Percentiles rank a stretch among this genome's conserved stretches.
Conservation (phyloP, 2,329 filamentous ascomycete genomes). For the Ceratocystis destructans region DNA sequence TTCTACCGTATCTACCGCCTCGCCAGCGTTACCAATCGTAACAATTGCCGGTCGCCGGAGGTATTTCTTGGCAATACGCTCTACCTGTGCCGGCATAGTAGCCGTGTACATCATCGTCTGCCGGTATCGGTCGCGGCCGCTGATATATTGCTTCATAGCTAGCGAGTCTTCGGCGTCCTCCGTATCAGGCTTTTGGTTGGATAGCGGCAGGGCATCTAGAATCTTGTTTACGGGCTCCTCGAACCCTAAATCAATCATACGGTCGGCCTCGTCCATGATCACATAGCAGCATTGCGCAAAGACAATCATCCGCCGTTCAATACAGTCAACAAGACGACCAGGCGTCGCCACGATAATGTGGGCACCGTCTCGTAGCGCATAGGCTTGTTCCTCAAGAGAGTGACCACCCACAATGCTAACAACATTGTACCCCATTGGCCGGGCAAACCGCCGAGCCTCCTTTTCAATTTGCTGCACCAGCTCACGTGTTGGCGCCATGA, state of each 20-base stretch:
- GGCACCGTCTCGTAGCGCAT: conserved; percentile 76
- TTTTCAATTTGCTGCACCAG: conserved; percentile 93
- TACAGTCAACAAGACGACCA: conserved; percentile 90
- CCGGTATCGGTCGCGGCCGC: conserved; percentile 65
- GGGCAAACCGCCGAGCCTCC: conserved; percentile 85
- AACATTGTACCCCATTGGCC: conserved; percentile 79
- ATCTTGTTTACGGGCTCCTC: conserved; percentile 98
- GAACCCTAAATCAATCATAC: conserved; percentile 97
- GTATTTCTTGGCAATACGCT: conserved; percentile 95
- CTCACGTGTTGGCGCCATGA: conserved; percentile 91
- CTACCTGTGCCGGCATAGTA: conserved; percentile 85
- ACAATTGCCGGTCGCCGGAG: conserved; percentile 84
- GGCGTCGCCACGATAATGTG: conserved; percentile 99
- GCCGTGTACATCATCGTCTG: conserved; percentile 99
- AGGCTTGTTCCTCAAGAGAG: conserved; percentile 84
- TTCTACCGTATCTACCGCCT: conserved; percentile 95
- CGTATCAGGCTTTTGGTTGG: conserved; percentile 88
- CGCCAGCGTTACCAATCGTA: conserved; percentile 84
- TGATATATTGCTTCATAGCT: conserved; percentile 71
- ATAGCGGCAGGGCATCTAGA: conserved; percentile 78
- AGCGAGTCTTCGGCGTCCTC: conserved; percentile 77
- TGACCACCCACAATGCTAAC: conserved; percentile 98
- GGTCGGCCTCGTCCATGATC: conserved; percentile 98
- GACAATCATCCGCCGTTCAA: conserved; percentile 82
- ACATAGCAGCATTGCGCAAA: conserved; percentile 95